Evolutionary conservation across 176 grass and related monocot species (phyloP).

Genomic region (Melocanna baccifera): DNA sequence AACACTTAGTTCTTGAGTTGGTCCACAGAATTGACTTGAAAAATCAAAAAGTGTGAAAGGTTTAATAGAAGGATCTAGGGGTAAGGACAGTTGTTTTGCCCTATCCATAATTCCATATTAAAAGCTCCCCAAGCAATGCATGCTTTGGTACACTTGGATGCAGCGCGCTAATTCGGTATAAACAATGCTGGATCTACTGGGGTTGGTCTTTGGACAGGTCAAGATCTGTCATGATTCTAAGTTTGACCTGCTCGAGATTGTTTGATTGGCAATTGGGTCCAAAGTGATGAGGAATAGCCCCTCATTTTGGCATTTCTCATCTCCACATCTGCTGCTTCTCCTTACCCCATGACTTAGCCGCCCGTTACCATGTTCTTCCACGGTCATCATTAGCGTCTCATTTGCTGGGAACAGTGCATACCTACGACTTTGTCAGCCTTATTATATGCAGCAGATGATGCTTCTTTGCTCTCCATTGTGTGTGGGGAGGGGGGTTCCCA

Average conservation of each 20-base stretch:
- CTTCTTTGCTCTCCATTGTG: background rate
- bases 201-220: conserved; percentile 21
- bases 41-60: conserved; percentile 14
- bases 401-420: conserved; percentile 17
- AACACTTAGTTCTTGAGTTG: background rate
- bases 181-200: conserved; percentile 32
- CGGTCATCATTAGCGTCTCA: conserved; percentile 33
- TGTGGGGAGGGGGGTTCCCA: background rate
- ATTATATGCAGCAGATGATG: conserved; percentile 25
- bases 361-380: conserved; percentile 48
- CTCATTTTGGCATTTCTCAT: background rate
- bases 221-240: conserved; percentile 36
- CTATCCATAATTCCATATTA: conserved; percentile 35
- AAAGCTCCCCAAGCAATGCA: background rate
- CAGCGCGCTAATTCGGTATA: conserved; percentile 4
- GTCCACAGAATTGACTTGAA: conserved; percentile 24
- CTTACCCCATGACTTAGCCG: background rate
- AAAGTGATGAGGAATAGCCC: background rate
- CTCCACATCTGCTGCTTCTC: background rate
- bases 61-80: background rate
- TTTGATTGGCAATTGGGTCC: conserved; percentile 19
- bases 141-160: conserved; percentile 29
- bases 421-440: conserved; percentile 44
- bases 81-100: conserved; percentile 2
- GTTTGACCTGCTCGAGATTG: conserved; percentile 27